A percentile compares a stretch with the other conserved stretches of the same genome.
Conservation (phyloP, 1,284 basidiomycete species). For the Pseudozyma hubeiensis region DNA sequence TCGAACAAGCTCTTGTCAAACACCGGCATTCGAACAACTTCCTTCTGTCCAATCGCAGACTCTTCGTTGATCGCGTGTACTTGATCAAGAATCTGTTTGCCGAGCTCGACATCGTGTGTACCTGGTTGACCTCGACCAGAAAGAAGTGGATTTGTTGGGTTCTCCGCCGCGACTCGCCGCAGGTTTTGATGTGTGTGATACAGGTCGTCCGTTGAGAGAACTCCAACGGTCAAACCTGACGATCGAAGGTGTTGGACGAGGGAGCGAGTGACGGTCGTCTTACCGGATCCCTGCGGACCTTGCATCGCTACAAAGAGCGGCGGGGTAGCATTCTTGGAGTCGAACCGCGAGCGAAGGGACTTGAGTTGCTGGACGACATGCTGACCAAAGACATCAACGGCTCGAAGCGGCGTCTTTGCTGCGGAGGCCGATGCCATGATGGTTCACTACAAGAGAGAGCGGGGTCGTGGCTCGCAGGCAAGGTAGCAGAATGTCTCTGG, state of each 20-base stretch:
- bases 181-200: constrained; percentile 37
- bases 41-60: background rate
- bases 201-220: constrained; percentile 41
- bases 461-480: too few relatives aligned
- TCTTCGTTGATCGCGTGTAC: constrained; percentile 27
- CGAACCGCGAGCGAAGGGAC: constrained; percentile 11
- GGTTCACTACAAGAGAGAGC: too few relatives aligned
- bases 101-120: constrained; percentile 37
- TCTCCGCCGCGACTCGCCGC: constrained; percentile 24
- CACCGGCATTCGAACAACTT: constrained; percentile 16
- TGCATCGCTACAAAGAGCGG: constrained; percentile 50
- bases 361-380: constrained; percentile 32
- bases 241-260: constrained; percentile 16
- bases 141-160: constrained; percentile 29
- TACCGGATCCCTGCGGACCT: constrained; percentile 47
- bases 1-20: constrained; percentile 43
- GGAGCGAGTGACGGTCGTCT: constrained; percentile 38
- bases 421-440: constrained; percentile 4
- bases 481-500: too few relatives aligned
- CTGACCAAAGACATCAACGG: constrained; percentile 31
- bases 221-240: constrained; percentile 6
- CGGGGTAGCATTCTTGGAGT: background rate
- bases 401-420: constrained; percentile 6
- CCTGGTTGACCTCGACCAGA: constrained; percentile 42
- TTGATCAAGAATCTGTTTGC: constrained; percentile 8